Conservation (phyloP, 805 yeast genomes). For the Candida saitoana region DNA sequence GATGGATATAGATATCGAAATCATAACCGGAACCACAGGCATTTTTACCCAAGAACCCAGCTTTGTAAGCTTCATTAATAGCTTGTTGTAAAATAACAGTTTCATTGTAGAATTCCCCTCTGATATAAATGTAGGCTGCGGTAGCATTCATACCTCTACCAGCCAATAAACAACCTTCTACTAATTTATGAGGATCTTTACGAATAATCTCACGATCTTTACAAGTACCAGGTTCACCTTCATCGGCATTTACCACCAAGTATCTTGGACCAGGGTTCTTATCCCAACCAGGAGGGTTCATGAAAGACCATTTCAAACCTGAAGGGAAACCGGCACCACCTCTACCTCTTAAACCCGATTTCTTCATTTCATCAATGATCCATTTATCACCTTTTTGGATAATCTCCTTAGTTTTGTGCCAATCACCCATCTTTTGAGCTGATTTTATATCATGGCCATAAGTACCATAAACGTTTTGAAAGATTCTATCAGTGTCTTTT, state of each 20-base stretch:
- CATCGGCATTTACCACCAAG: slow-evolving; percentile 87
- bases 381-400: slow-evolving; percentile 79
- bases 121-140: slow-evolving; percentile 85
- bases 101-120: slow-evolving; percentile 89
- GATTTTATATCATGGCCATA: slow-evolving; percentile 74
- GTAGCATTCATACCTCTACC: slow-evolving; percentile 93
- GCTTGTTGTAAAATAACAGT: slow-evolving; percentile 71
- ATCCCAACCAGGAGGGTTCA: slow-evolving; percentile 96
- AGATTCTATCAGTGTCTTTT: slow-evolving; percentile 78
- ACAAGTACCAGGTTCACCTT: slow-evolving; percentile 94
- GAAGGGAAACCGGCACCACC: slow-evolving; percentile 95
- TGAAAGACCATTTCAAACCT: slow-evolving; percentile 87
- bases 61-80: slow-evolving; percentile 81
- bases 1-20: slow-evolving; percentile 78
- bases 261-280: slow-evolving; percentile 86
- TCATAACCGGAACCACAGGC: slow-evolving; percentile 86
- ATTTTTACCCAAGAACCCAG: slow-evolving; percentile 75
- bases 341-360: slow-evolving; percentile 83
- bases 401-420: slow-evolving; percentile 89
- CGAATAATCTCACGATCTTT: slow-evolving; percentile 88
- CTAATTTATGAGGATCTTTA: slow-evolving; percentile 87
- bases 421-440: slow-evolving; percentile 79
- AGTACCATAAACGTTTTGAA: slow-evolving; percentile 74
- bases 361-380: slow-evolving; percentile 85
- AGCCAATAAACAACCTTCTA: slow-evolving; percentile 86